These are phyloP conservation scores for Parathielavia hyrcaniae DNA, from an alignment of 495 filamentous ascomycete species.

Conservation along the genomic window DNA sequence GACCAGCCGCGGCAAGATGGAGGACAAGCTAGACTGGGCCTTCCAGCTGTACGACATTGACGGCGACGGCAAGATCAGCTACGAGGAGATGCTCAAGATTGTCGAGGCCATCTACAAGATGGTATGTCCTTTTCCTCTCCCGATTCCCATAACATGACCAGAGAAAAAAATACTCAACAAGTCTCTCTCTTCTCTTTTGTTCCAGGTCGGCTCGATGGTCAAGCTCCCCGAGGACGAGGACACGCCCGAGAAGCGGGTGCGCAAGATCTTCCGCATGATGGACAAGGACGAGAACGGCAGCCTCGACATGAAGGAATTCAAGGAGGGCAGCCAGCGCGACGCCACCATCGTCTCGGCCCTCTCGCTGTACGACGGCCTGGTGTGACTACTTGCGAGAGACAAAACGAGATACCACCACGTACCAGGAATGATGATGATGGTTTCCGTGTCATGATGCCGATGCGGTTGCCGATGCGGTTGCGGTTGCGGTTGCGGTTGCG, in stretches of 20 bases:
- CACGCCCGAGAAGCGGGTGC: conserved; percentile 95
- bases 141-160: neutral
- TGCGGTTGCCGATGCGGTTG: no score
- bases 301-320: conserved; percentile 92
- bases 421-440: no score
- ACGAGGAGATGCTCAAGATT: conserved; percentile 97
- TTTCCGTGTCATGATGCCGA: neutral
- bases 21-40: conserved; percentile 98
- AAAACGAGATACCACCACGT: no score
- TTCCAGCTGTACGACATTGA: conserved; percentile 99
- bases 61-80: conserved; percentile 96
- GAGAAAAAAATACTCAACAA: neutral
- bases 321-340: conserved; percentile 96
- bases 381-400: conserved; percentile 42
- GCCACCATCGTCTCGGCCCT: conserved; percentile 98
- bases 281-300: conserved; percentile 98
- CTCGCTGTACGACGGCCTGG: conserved; percentile 91
- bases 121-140: conserved; percentile 47
- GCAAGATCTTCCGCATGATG: conserved; percentile 99
- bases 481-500: no score
- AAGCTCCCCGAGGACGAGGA: conserved; percentile 98
- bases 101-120: conserved; percentile 99
- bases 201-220: conserved; percentile 94
- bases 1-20: conserved; percentile 94
- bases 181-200: neutral